Conservation (phyloP, 129 eudicot species). For the Sambucus nigra region DNA sequence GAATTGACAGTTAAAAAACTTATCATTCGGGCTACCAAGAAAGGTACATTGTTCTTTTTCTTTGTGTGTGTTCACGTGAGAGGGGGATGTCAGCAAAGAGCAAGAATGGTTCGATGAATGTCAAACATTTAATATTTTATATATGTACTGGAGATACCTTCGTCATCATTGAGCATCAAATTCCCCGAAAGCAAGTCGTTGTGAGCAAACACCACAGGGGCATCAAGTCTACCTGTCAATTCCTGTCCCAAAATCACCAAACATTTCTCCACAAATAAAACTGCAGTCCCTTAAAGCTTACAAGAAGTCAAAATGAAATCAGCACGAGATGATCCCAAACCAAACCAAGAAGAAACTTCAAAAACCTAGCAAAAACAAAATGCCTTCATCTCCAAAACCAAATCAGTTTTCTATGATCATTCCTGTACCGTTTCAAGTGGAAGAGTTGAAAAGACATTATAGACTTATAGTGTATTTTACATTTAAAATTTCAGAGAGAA, state of each 20-base stretch:
- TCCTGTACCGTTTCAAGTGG: neutral
- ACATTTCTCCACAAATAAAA: conserved; percentile 25
- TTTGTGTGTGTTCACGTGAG: neutral
- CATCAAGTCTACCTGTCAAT: conserved; percentile 64
- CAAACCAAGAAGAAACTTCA: neutral
- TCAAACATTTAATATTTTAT: neutral
- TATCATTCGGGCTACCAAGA: neutral
- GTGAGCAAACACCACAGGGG: conserved; percentile 90
- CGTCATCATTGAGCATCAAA: conserved; percentile 80
- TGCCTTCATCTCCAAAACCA: conserved; percentile 1
- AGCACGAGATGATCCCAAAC: neutral
- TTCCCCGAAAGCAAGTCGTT: conserved; percentile 95
- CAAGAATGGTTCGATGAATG: neutral
- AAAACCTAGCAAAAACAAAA: neutral
- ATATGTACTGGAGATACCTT: conserved; percentile 37
- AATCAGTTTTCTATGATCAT: neutral
- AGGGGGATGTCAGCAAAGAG: neutral
- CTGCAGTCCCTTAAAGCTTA: conserved; percentile 13
- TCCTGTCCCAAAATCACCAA: conserved; percentile 56
- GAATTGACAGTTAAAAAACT: neutral
- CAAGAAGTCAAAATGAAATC: conserved; percentile 4
- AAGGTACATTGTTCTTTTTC: neutral
- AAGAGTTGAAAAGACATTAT: neutral
- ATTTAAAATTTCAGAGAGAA: too few relatives aligned
- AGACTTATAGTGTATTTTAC: too few relatives aligned